phyloP scores from a whole-genome alignment of 2,329 filamentous ascomycete species.

The Calonectria hongkongensis region DNA sequence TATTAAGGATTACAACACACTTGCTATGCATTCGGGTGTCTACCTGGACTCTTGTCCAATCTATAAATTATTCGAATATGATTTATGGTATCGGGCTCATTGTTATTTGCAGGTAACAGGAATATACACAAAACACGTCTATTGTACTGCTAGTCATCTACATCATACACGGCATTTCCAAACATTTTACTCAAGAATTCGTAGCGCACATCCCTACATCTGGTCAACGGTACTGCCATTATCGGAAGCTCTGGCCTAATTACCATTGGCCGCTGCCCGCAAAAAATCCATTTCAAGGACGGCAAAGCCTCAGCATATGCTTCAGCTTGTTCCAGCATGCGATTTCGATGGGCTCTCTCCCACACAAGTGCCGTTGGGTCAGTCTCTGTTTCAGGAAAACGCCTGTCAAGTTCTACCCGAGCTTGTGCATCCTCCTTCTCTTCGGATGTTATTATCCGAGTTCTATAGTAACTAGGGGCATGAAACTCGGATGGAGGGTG shows the following conservation, averaged over 20 bases:
- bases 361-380: conserved; percentile 4
- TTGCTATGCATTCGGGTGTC: no score
- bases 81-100: no score
- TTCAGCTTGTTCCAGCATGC: conserved; percentile 43
- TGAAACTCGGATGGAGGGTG: not conserved
- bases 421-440: conserved; percentile 10
- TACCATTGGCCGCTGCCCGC: not conserved
- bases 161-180: not conserved
- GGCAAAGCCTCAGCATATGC: conserved; percentile 39
- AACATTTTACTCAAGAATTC: not conserved
- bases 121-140: no score
- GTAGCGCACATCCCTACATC: not conserved
- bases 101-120: no score
- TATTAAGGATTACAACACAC: no score
- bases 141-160: no score
- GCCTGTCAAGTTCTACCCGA: not conserved
- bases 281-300: conserved; percentile 32
- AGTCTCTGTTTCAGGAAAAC: not conserved
- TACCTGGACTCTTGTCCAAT: no score
- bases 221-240: not conserved
- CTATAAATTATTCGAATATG: no score
- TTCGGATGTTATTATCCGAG: not conserved
- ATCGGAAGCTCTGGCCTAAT: not conserved
- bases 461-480: conserved; percentile 15
- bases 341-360: conserved; percentile 45